phyloP scores from a whole-genome alignment of 106 monocot genomes.

The Acanthochlamys bracteata region DNA sequence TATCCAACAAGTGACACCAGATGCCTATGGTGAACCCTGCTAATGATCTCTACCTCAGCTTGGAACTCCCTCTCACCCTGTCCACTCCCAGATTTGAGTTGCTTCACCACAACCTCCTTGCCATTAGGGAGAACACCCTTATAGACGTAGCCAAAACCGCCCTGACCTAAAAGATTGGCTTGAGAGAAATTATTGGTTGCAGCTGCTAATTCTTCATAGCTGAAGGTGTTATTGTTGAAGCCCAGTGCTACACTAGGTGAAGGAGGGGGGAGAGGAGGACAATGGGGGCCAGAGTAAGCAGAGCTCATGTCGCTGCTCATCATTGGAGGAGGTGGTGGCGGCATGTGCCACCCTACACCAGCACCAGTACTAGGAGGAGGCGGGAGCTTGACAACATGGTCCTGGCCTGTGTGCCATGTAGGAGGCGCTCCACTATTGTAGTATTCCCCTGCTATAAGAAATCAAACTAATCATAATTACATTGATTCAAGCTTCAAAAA shows the following conservation, averaged over 20 bases:
- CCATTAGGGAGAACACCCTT: constrained; percentile 68
- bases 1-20: constrained; percentile 83
- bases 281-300: constrained; percentile 48
- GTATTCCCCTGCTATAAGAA: constrained; percentile 14
- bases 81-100: constrained; percentile 63
- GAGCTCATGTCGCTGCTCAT: constrained; percentile 30
- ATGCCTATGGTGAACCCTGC: constrained; percentile 85
- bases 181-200: constrained; percentile 57
- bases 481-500: background rate
- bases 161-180: constrained; percentile 67
- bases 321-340: constrained; percentile 14
- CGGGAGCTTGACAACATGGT: constrained; percentile 26
- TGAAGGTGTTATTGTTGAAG: constrained; percentile 70
- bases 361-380: constrained; percentile 22
- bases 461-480: background rate
- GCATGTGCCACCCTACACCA: constrained; percentile 15
- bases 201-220: constrained; percentile 61
- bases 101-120: constrained; percentile 78
- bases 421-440: constrained; percentile 20
- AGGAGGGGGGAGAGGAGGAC: constrained; percentile 27
- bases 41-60: constrained; percentile 89
- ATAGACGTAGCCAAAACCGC: constrained; percentile 81
- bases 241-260: constrained; percentile 35
- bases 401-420: constrained; percentile 26
- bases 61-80: constrained; percentile 92